Evolutionary conservation across 305 asterid genomes (phyloP).

Genomic region (Coffea humblotiana): DNA sequence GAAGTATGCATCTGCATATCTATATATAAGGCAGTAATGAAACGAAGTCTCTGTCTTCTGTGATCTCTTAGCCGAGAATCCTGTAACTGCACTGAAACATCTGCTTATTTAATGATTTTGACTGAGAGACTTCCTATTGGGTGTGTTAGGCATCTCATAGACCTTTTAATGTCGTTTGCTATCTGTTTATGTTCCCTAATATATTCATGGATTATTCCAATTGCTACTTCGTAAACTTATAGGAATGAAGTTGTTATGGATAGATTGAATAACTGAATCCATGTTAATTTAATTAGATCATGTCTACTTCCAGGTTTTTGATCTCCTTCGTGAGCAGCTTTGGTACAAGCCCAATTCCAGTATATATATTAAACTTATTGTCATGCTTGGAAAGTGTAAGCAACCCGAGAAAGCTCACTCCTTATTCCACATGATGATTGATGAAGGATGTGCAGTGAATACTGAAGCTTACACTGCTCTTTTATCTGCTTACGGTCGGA

Average conservation of each 20-base stretch:
- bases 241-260: too few relatives aligned
- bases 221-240: too few relatives aligned
- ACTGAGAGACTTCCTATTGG: too few relatives aligned
- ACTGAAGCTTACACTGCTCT: conserved; percentile 90
- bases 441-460: conserved; percentile 72
- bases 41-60: too few relatives aligned
- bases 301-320: conserved; percentile 60
- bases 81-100: too few relatives aligned
- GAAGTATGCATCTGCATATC: background rate
- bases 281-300: background rate
- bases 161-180: too few relatives aligned
- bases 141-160: too few relatives aligned
- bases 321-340: conserved; percentile 85
- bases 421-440: conserved; percentile 70
- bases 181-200: too few relatives aligned
- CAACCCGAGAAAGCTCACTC: conserved; percentile 90
- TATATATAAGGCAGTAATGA: background rate
- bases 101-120: too few relatives aligned
- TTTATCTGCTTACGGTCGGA: conserved; percentile 84
- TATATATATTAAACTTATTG: conserved; percentile 74
- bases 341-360: conserved; percentile 89
- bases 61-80: too few relatives aligned
- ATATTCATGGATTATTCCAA: too few relatives aligned
- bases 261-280: background rate
- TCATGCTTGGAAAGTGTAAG: conserved; percentile 97